Evolutionary conservation across 2,329 filamentous ascomycete genomes (phyloP), one percentile per base, ranked within the genome.

Genomic region (Paradendryphiella salina): DNA sequence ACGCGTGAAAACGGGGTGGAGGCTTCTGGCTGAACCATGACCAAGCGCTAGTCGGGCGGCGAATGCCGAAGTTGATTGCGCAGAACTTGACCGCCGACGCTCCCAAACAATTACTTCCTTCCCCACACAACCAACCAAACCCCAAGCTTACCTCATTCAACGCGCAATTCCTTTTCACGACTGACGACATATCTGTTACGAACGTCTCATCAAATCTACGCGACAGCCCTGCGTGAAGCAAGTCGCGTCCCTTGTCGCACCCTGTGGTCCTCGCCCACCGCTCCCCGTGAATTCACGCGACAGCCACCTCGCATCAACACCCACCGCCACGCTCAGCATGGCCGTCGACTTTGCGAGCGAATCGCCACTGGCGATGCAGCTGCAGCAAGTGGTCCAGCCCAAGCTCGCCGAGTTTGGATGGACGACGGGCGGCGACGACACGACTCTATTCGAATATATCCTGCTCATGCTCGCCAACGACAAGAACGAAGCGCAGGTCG

Each of bases 381-480:
- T 99, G 46, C 90, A 88, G 71, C 80, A 81, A 64, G 87, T 86
- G 34, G 91, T 97, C 57, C 89, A 94, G 75, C 88, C 90, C 26
- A 97, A 97, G 78, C 81, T 99, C 50, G 84, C 90, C 52, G 93
- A 99, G 76, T 87, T 92, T 61, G 93, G 92, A 66, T 97, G 94
- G 93, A 91, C 86, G 56, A 86, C 88, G 23, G 87, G 87, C 61
- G 87, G 87, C 61, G 84, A 85, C 67, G 90, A 93, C 73, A 86
- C 87, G 18, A 89, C 90, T 31, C 83, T 99, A 52, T 87, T 91
- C 52, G 94, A 99, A 77, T 99, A 97, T 77, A 94, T 99, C 61
- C 88, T 97, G 52, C 84, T 97, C 57, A 96, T 97, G 93, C 83
- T 99, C 26, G 90, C 90, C 56, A 97, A 96, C 76, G 90, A 92